Conservation (phyloP, 305 asterid species). For the Solanum aculeatissimum region DNA sequence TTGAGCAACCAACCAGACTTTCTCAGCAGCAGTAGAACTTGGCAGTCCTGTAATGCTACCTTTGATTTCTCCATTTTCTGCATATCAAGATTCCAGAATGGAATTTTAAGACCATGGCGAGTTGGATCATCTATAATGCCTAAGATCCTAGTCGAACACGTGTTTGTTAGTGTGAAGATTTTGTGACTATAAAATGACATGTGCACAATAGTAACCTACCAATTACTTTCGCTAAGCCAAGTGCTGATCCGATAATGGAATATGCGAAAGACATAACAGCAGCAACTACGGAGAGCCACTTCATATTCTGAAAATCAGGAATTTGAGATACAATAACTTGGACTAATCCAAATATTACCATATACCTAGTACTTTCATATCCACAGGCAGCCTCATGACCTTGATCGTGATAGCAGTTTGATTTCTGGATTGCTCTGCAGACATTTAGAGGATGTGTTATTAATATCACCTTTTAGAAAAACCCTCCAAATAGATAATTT, state of each 20-base stretch:
- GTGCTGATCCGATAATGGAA: constrained; percentile 54
- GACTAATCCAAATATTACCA: constrained; percentile 52
- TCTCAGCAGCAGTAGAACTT: constrained; percentile 27
- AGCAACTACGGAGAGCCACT: constrained; percentile 65
- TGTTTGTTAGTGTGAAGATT: not conserved
- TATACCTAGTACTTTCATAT: constrained; percentile 28
- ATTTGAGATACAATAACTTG: constrained; percentile 60
- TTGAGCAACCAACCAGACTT: constrained; percentile 56
- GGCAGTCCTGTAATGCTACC: constrained; percentile 63
- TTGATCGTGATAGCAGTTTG: constrained; percentile 60
- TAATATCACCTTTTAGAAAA: not conserved
- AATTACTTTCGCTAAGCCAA: constrained; percentile 60
- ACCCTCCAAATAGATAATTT: not conserved
- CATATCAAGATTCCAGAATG: not conserved
- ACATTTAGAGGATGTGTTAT: not conserved
- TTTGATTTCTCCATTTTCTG: constrained; percentile 74
- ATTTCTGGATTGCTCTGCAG: constrained; percentile 59
- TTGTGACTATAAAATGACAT: not conserved
- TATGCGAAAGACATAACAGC: constrained; percentile 70
- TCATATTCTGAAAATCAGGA: constrained; percentile 49
- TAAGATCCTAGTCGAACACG: not conserved
- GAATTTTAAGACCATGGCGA: not conserved
- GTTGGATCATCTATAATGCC: not conserved
- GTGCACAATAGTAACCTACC: constrained; percentile 17
- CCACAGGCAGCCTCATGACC: constrained; percentile 54